Base-by-base conservation (phyloP, 805 yeast species). In the Maudiozyma bulderi region DNA sequence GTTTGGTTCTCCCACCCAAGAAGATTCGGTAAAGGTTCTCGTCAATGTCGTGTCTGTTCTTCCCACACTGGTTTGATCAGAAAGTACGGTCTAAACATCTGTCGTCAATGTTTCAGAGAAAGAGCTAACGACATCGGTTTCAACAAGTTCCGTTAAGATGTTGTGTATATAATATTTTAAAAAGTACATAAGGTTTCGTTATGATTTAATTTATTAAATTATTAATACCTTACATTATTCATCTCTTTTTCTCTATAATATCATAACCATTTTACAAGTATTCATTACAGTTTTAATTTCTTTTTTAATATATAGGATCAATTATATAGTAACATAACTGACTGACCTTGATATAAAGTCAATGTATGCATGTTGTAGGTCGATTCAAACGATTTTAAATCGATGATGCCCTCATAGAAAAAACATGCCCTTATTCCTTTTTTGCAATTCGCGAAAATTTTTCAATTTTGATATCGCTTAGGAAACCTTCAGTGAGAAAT, bases 1-100 rank as follows among this genome's bases (percentile, higher is more conserved):
- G 95, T 91, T 84, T 93, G 99, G 99, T 93, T 77, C 84, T 90
- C 98, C 75, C 99, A 93, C 95, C 99, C 99, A 84, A 88, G 98
- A 87, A 90, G 86, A 79, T 91, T 81, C 89, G 99, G 99, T 78
- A 93, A 93, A 87, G 99, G 99, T 80, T 86, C 98, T 71, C 95
- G 99, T 82, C 93, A 87, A 81, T 93, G 98, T 83, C 93, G 98
- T 77, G 90, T 91, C 82, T 88, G 96, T 75, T 81, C 95, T 69
- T 87, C 98, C 77, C 97, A 91, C 90, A 76, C 87, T 68, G 98
- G 98, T 83, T 86, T 93, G 76, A 87, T 93, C 84, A 91, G 99
- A 88, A 93, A 93, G 82, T 93, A 93, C 93, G 99, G 95, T 72
- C 80, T 93, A 73, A 84, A 89, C 90, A 82, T 93, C 83, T 91